phyloP scores from a whole-genome alignment of 1,284 basidiomycete genomes.

The Cryptococcus floricola region DNA sequence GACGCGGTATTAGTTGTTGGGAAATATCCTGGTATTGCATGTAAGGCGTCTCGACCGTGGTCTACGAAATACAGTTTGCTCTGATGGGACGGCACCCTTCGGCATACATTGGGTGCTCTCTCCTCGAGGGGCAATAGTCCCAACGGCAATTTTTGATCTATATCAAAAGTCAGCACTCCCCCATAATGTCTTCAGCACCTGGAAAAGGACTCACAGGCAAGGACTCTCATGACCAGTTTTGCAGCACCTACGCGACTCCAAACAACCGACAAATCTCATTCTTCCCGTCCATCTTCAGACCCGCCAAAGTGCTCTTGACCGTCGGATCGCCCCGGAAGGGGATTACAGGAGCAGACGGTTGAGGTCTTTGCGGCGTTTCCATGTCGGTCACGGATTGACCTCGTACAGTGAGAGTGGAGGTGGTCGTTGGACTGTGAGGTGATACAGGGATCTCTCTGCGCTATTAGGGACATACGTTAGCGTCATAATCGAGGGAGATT shows the following conservation, averaged over 20 bases:
- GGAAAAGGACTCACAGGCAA: background rate
- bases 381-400: background rate
- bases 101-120: background rate
- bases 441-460: background rate
- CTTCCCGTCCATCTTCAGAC: constrained; percentile 11
- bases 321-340: constrained; percentile 14
- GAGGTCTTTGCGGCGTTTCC: background rate
- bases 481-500: no score
- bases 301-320: constrained; percentile 12
- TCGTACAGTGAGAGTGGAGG: background rate
- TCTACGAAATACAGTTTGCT: no score
- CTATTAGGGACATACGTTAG: background rate
- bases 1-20: no score
- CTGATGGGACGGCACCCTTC: no score
- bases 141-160: background rate
- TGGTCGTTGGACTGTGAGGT: background rate
- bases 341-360: background rate
- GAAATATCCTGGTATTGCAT: no score
- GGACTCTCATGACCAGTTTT: background rate
- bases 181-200: background rate
- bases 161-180: background rate
- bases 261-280: constrained; percentile 16
- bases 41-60: no score
- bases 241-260: constrained; percentile 5
- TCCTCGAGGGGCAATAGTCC: background rate